Evolutionary conservation across 2,329 filamentous ascomycete genomes (phyloP), one percentile per base, ranked within the genome.

Genomic region (Chalara sp.): DNA sequence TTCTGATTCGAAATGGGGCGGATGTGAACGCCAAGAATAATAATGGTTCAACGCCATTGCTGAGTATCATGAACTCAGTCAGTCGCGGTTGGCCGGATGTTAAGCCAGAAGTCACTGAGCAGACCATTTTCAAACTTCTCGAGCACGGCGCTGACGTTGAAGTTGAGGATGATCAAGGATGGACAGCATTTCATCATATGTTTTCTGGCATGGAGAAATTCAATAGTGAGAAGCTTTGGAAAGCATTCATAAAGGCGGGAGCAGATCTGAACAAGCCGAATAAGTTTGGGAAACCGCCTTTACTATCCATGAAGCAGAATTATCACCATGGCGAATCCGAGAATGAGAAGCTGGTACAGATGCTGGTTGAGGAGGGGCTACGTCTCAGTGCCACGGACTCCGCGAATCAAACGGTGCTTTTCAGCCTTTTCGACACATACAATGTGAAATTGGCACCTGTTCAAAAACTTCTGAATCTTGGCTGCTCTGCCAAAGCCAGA

Each of bases 161-260:
- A 11, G 35, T 52, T 1, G 35, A 39, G 32, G 52, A 56, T 47
- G 49, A 56, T 35, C 56, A 54, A 37, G 56, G 56, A 10, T 49
- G 54, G 29, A 57, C 53, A 48, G 48, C 56, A 35, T 49, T 21
- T 21, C 21, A 21, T 21, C 21, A 21, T 21, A 21, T 21, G 21
- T 21, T 21, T 21, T 2, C 21, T 21, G 21, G 21, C 21, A 21
- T 21, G 21, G 21, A 21, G 21, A 21, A 21, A 21, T 21, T 21
- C 21, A 21, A 21, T 21, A 21, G 21, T 21, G 21, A 21, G 21
- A 21, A 21, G 21, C 21, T 21, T 21, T 21, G 21, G 21, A 21
- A 21, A 21, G 21, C 21, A 21, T 21, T 21, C 21, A 21, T 21
- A 3, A 21, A 21, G 21, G 21, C 21, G 3, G 21, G 21, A 21